Base-by-base conservation (phyloP, 1,284 basidiomycete species). In the Porogramme epimiltina region DNA sequence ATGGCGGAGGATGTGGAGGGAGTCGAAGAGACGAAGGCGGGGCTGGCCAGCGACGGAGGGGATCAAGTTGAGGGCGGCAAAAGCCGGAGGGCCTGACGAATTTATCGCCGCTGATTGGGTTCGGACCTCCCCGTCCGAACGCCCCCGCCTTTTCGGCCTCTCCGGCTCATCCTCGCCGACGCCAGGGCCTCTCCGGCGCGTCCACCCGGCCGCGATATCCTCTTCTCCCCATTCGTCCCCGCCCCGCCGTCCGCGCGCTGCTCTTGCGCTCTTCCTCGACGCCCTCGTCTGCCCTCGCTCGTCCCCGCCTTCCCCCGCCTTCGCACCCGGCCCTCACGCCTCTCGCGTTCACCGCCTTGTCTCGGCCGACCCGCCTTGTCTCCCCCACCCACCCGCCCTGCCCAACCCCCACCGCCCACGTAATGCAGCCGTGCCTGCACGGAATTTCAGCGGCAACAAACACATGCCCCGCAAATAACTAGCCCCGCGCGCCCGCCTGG, bases 1-100 rank as follows among this genome's bases (percentile, higher is more conserved):
- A 90, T 91, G 81, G 81, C 75, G 48, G 15, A 18, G 34, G 34
- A 42, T 28, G 40, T 28, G 38, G 42, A 45, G 33, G 34, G n/a
- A 51, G 54, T 42, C 37, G n/a, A 18, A 37, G 37, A 43, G 47
- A 43, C 42, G 39, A 56, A 45, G 49, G 42, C 37, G 51, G 36
- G 38, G 16, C 34, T 13, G 13, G 54, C 41, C 39, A 45, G 42
- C 40, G 57, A 55, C 48, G 43, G 44, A 55, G 51, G 33, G 50
- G 42, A 47, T 47, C 42, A 47, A 53, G 48, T 24, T 43, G 47
- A 42, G 24, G 28, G 46, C 57, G 57, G 53, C 57, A 51, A 43
- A 19, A 8, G 11, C 48, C 28, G 45, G 37, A 24, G 20, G 11
- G 22, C 45, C 10, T 59, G 58, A 59, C 58, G 58, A 59, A 59